Conservation (phyloP, 768 basidiomycete genomes). For the Trametes cinnabarina region DNA sequence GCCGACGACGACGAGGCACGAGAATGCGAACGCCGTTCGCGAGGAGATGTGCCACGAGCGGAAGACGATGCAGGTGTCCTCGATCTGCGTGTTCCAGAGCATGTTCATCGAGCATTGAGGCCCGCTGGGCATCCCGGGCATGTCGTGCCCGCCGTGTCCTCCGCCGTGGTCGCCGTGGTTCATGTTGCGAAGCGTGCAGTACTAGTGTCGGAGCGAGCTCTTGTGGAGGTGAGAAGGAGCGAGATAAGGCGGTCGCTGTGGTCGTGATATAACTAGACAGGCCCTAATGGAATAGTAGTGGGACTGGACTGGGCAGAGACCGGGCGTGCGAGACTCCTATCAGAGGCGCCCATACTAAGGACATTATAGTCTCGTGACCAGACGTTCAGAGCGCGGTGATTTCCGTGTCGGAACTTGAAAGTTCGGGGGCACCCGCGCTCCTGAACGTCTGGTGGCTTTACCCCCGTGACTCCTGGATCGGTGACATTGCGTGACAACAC, state of each 20-base stretch:
- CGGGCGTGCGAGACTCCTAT: slow-evolving; percentile 5
- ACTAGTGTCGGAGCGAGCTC: neutral
- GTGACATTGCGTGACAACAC: too few relatives aligned
- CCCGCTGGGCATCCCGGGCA: slow-evolving; percentile 35
- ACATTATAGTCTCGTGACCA: too few relatives aligned
- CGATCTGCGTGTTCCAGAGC: slow-evolving; percentile 84
- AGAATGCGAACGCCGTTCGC: slow-evolving; percentile 54
- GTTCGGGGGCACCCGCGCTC: too few relatives aligned
- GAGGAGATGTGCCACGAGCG: slow-evolving; percentile 71
- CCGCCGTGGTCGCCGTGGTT: slow-evolving; percentile 45
- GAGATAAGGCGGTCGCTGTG: neutral
- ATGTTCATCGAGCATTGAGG: slow-evolving; percentile 71
- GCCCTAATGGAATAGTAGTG: too few relatives aligned
- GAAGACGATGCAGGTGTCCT: slow-evolving; percentile 83
- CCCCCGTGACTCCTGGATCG: too few relatives aligned
- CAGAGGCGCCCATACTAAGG: neutral
- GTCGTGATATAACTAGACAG: neutral
- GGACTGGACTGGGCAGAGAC: neutral
- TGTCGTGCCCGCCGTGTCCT: slow-evolving; percentile 46
- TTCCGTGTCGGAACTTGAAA: too few relatives aligned
- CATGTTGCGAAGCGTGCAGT: slow-evolving; percentile 20
- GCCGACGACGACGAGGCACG: slow-evolving; percentile 59
- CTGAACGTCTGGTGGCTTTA: too few relatives aligned
- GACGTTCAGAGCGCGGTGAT: too few relatives aligned
- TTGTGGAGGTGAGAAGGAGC: neutral